phyloP scores from a whole-genome alignment of 139 green algal genomes.

The Tetraselmis striata region DNA sequence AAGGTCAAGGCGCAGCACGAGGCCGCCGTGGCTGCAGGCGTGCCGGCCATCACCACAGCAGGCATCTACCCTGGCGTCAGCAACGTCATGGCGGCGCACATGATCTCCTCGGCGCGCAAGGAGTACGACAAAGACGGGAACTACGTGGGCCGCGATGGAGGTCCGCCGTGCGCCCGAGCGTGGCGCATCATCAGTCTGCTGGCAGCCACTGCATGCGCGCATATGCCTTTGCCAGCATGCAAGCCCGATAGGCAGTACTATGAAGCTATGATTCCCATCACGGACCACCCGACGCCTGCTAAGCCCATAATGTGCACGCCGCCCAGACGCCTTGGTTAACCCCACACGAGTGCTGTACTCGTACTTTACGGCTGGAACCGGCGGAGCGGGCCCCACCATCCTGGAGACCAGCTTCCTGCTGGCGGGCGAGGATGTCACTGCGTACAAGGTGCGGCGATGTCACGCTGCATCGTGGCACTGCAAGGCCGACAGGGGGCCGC shows the following conservation, averaged over 20 bases:
- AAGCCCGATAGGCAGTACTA: no score
- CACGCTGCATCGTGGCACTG: no score
- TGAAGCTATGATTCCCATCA: no score
- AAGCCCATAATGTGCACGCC: no score
- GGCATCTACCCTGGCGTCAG: constrained; percentile 84
- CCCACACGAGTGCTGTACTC: constrained; percentile 71
- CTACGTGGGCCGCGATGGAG: constrained; percentile 17
- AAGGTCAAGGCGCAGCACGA: constrained; percentile 48
- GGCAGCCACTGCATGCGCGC: no score
- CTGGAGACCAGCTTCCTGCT: constrained; percentile 86
- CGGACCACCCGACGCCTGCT: no score
- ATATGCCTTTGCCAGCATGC: no score
- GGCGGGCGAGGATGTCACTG: constrained; percentile 40
- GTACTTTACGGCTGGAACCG: constrained; percentile 75
- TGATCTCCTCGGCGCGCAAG: constrained; percentile 55
- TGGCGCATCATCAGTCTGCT: no score
- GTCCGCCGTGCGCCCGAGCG: no score
- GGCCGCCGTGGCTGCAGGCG: constrained; percentile 59
- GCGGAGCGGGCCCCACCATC: constrained; percentile 89
- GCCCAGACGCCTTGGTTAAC: constrained; percentile 26
- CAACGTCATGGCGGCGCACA: constrained; percentile 92
- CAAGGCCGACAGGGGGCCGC: constrained; percentile 18
- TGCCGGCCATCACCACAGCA: constrained; percentile 79
- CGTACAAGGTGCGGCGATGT: no score
- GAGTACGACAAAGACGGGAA: constrained; percentile 56